Base-by-base conservation (phyloP, 805 yeast genomes). In the Candida suzukii region DNA sequence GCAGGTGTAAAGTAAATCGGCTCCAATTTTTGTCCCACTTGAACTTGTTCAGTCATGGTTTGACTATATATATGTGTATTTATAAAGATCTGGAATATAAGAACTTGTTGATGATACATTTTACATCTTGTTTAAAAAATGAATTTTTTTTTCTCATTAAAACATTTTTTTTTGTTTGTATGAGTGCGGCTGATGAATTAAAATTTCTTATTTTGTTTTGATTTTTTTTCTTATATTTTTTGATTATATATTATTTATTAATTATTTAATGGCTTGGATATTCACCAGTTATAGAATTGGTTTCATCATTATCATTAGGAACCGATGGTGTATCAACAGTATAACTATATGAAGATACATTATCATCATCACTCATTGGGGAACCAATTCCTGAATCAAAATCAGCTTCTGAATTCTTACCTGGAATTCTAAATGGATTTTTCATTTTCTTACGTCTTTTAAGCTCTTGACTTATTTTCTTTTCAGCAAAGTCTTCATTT, bases 1-100 rank as follows among this genome's bases (percentile, higher is more conserved):
- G 80, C 83, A 0, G 96, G 91, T 1, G 93, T 81, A 57, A 88
- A 88, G 4, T 76, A 65, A 28, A 83, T 68, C 13, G 82, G 73
- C 34, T 66, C 58, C 40, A 58, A 13, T 3, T 41, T 32, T 6
- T 42, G 24, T 4, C 3, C 8, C n/a, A 4, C 19, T 9, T 29
- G 29, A 11, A 12, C 13, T 26, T 26, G 14, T n/a, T 29, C 32
- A 29, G 12, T 29, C 32, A 29, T 29, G 8, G 18, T 17, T 5
- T 6, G 4, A n/a, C 4, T 29, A 6, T 11, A 10, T 6, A 18
- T 31, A 29, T 16, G n/a, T 29, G 19, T 17, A 16, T 4, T 17
- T n/a, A 54, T 53, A n/a, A n/a, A n/a, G n/a, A n/a, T n/a, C n/a
- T n/a, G n/a, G n/a, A n/a, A n/a, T n/a, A n/a, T n/a, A n/a, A n/a